Percentiles rank a stretch among this genome's conserved stretches.
These are phyloP conservation scores for Eucalyptus decipiens DNA, from an alignment of 345 rosid species.

Conservation along the genomic window DNA sequence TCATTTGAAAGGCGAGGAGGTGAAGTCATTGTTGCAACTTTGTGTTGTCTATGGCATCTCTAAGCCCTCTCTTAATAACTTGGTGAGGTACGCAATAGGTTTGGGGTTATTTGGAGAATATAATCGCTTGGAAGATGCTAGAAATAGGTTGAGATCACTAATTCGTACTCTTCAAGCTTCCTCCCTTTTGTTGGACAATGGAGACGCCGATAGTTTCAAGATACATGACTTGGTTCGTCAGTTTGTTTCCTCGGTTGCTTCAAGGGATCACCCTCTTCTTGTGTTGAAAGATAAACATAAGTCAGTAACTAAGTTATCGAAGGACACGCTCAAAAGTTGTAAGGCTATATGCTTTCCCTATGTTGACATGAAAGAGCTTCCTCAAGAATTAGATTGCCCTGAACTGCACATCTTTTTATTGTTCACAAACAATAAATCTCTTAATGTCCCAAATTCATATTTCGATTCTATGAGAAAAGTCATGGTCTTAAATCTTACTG, in stretches of 20 bases:
- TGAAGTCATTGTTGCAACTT: neutral
- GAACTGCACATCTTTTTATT: neutral
- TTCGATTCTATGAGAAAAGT: neutral
- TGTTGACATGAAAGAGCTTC: neutral
- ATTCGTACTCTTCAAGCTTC: neutral
- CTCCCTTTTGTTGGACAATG: neutral
- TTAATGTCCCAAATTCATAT: neutral
- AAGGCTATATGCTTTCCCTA: neutral
- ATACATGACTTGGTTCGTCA: neutral
- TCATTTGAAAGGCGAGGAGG: neutral
- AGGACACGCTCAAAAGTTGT: neutral
- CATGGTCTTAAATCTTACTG: neutral
- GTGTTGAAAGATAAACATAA: neutral
- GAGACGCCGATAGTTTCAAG: neutral
- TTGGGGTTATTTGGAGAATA: neutral
- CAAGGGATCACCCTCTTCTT: neutral
- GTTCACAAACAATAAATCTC: neutral
- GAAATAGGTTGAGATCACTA: neutral
- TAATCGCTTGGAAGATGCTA: neutral
- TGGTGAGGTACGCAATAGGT: neutral
- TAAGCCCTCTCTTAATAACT: neutral
- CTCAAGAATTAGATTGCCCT: neutral
- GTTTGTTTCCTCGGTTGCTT: neutral
- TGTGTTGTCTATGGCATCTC: neutral
- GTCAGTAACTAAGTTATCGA: neutral